Evolutionary conservation across 1,284 basidiomycete genomes (phyloP), one percentile per base, ranked within the genome.

Genomic region (Puccinia horiana): DNA sequence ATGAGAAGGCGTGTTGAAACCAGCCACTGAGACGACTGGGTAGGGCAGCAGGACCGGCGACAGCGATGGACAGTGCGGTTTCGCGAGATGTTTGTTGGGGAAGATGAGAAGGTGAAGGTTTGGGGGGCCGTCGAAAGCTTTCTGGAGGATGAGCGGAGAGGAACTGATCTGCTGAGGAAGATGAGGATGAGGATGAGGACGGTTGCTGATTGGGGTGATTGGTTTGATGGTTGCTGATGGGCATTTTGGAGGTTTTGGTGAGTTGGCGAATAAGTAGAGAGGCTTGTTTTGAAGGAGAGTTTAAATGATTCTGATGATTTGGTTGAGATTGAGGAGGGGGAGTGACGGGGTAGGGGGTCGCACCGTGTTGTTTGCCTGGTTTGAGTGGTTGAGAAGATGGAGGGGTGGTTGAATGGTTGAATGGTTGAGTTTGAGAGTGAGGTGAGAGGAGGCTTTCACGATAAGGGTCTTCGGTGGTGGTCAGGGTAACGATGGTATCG

Each of bases 1-100:
- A 90, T 32, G 84, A 75, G 56, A 84, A 83, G 49, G 78, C 76
- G 54, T 83, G 37, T 78, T 84, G 81, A 74, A 84, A 83, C 84
- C 84, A 84, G 47, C 84, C 84, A 58, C 83, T 83, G 72, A 84
- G 80, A 20, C 84, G 83, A 56, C 83, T 83, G n/a, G 84, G 82
- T 58, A 84, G 52, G 20, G 67, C 67, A 32, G 63, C 58, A 37
- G 58, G 63, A 35, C 76, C 76, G n/a, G 12, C 23, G 5, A 58
- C 26, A 11, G 67, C 58, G 44, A 77, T 63, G 8, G 76, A 63
- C 14, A 67, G 76, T 11, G 58, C n/a, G n/a, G n/a, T n/a, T n/a
- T n/a, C n/a, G 23, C 0, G 61, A 67, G n/a, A n/a, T n/a, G n/a
- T n/a, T n/a, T 77, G 58, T 29, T 61, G 56, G 32, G 72, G 29